Base-by-base conservation (phyloP, 1,284 basidiomycete species). In the Mycosarcoma maydis region DNA sequence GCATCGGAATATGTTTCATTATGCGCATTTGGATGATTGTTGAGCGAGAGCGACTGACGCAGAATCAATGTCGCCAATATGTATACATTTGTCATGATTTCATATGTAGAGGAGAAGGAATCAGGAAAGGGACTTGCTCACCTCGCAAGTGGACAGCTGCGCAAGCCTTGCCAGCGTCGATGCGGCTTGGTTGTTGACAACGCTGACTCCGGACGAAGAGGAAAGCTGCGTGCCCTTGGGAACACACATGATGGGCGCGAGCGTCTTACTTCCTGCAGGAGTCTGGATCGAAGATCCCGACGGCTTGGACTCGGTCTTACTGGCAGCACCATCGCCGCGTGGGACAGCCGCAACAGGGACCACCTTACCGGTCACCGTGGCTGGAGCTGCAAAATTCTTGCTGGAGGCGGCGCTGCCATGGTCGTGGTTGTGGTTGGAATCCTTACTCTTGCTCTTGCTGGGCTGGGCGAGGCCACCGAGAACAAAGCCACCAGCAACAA, bases 401-500 rank as follows among this genome's bases (percentile, higher is more conserved):
- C 7, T 8, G 20, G 29, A 27, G 22, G 30, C n/a, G 16, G 23
- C 23, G 30, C 41, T 20, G 13, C 24, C 17, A 32, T 37, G 36
- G 7, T 16, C 22, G 19, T 47, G 13, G 7, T 32, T n/a, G 40
- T 37, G 36, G 41, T 61, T 14, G 41, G 44, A 22, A 42, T 54
- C 43, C 42, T 64, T 56, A 36, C 24, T 41, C 55, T 62, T 62
- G 57, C 53, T 45, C 55, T 59, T 62, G 54, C 53, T 33, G 11
- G 68, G 62, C 46, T 81, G 76, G 50, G 85, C 77, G 39, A 83
- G 55, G 16, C 86, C 85, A 33, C 85, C 88, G 7, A 85, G 75
- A 8, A 86, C 29, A 80, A 87, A 85, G 0, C 87, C 88, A 10
- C 86, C 84, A 7, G 82, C 85, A 8, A 89, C 58, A 24, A 88